Evolutionary conservation across 495 filamentous ascomycete genomes (phyloP).

Genomic region (Cenococcum geophilum): DNA sequence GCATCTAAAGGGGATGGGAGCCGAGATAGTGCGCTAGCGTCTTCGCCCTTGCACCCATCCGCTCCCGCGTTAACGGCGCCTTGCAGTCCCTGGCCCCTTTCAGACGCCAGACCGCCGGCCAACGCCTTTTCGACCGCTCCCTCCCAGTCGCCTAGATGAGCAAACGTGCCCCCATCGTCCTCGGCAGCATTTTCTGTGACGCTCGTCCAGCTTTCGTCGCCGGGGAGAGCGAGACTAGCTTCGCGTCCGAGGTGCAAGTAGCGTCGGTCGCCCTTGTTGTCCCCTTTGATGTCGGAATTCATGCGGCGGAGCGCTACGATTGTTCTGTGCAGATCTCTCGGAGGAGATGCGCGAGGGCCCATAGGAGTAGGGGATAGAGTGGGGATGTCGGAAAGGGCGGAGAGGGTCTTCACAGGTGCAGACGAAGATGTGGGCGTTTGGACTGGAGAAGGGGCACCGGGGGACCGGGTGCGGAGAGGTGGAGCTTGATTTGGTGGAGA

Average conservation of each 20-base stretch:
- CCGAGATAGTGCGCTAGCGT: background rate
- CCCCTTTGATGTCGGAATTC: slow-evolving; percentile 34
- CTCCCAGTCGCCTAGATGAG: background rate
- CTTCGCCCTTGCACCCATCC: background rate
- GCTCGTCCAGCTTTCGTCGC: slow-evolving; percentile 6
- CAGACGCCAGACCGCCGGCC: background rate
- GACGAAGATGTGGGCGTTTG: background rate
- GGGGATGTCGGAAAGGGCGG: slow-evolving; percentile 16
- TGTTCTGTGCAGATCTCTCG: slow-evolving; percentile 28
- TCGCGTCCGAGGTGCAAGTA: slow-evolving; percentile 33
- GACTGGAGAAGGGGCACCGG: slow-evolving; percentile 8
- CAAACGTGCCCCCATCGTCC: no score
- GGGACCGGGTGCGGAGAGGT: background rate
- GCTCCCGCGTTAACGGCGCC: background rate
- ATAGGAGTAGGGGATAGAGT: slow-evolving; percentile 11
- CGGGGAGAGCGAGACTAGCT: slow-evolving; percentile 32
- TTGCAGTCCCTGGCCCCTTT: no score
- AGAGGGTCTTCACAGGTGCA: slow-evolving; percentile 5
- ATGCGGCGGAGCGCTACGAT: slow-evolving; percentile 34
- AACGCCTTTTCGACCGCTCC: background rate
- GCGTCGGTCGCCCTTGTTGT: slow-evolving; percentile 22
- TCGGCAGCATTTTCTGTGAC: no score
- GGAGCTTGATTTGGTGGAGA: background rate
- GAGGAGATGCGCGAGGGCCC: slow-evolving; percentile 29
- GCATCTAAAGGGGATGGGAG: background rate